Conservation (phyloP, 768 basidiomycete species). For the Gelatoporia subvermispora region DNA sequence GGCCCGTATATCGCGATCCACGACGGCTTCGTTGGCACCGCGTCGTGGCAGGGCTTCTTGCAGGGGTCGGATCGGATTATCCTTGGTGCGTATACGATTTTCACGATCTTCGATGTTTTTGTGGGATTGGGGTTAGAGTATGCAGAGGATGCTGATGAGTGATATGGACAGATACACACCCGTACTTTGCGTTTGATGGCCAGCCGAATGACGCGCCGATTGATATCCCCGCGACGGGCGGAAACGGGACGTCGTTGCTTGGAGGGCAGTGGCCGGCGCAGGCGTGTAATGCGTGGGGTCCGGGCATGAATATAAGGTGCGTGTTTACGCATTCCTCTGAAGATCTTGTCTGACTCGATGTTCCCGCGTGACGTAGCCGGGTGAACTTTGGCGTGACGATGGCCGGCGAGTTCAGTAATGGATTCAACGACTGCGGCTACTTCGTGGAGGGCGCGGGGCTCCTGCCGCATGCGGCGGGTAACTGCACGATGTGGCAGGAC, state of each 20-base stretch:
- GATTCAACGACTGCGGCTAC: conserved; percentile 60
- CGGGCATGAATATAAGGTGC: conserved; percentile 39
- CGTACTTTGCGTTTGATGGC: conserved; percentile 39
- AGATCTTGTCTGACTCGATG: background rate
- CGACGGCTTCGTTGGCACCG: conserved; percentile 50
- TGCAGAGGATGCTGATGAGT: background rate
- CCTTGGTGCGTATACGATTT: conserved; percentile 32
- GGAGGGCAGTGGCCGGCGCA: conserved; percentile 26
- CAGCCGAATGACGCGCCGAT: conserved; percentile 30
- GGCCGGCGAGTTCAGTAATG: conserved; percentile 71
- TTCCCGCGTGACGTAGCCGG: conserved; percentile 26
- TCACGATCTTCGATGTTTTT: background rate
- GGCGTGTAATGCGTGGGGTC: conserved; percentile 44
- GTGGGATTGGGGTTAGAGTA: background rate
- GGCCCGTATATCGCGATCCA: conserved; percentile 48
- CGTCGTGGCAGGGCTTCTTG: conserved; percentile 34
- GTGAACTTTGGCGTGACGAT: conserved; percentile 59
- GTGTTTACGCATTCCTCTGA: background rate
- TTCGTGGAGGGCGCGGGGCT: conserved; percentile 30
- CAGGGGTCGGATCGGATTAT: conserved; percentile 36
- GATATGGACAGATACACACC: conserved; percentile 30
- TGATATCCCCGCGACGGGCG: conserved; percentile 35
- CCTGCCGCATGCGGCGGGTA: conserved; percentile 9
- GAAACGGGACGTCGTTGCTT: conserved; percentile 14
- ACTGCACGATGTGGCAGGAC: conserved; percentile 42